Evolutionary conservation across 1,284 basidiomycete genomes (phyloP).

Genomic region (Cryptococcus sp.): DNA sequence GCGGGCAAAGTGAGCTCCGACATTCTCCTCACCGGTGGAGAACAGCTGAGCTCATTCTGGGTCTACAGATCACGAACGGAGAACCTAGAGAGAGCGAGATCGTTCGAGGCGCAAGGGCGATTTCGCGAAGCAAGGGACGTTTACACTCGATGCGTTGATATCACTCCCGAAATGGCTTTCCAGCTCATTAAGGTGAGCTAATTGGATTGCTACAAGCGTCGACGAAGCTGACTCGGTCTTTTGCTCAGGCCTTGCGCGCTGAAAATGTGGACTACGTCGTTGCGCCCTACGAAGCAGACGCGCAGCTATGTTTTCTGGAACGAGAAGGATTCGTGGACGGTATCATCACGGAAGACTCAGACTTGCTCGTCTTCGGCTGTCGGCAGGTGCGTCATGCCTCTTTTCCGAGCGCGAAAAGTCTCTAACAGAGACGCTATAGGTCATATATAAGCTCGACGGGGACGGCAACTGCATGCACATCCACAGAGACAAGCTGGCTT

Average conservation of each 20-base stretch:
- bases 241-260: constrained; percentile 70
- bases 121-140: constrained; percentile 77
- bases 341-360: constrained; percentile 97
- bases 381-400: constrained; percentile 62
- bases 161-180: constrained; percentile 95
- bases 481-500: constrained; percentile 73
- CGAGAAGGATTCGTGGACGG: constrained; percentile 79
- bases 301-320: constrained; percentile 93
- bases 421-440: constrained; percentile 22
- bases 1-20: constrained; percentile 60
- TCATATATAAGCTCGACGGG: constrained; percentile 78
- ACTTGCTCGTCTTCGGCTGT: constrained; percentile 96
- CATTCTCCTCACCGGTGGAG: not conserved
- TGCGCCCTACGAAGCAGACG: constrained; percentile 98
- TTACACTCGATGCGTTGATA: constrained; percentile 90
- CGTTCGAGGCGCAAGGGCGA: constrained; percentile 74
- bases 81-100: constrained; percentile 64
- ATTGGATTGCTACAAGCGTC: not conserved
- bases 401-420: too few species aligned
- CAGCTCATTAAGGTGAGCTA: constrained; percentile 86
- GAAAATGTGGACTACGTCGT: constrained; percentile 84
- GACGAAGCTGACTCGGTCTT: too few species aligned
- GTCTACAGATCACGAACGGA: constrained; percentile 54
- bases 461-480: constrained; percentile 77
- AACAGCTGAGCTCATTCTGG: not conserved